These are phyloP conservation scores for Penicillium manginii DNA, from an alignment of 495 filamentous ascomycete species.

Conservation along the genomic window DNA sequence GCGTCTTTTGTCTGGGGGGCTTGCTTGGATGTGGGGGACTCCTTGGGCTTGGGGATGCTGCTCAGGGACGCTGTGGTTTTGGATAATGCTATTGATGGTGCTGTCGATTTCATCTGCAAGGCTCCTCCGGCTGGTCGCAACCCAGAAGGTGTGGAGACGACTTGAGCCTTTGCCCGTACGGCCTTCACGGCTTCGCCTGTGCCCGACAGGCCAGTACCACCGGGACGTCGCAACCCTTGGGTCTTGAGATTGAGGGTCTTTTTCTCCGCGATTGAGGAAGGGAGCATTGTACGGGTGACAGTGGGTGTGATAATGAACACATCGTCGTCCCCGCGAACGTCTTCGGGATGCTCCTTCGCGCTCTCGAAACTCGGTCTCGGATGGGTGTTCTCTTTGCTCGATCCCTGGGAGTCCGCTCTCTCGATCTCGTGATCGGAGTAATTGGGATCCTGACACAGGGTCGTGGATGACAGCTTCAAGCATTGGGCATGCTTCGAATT, in stretches of 20 bases:
- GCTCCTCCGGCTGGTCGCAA: conserved; percentile 32
- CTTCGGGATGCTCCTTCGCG: conserved; percentile 20
- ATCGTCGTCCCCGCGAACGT: conserved; percentile 38
- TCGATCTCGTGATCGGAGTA: conserved; percentile 27
- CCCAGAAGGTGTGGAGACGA: conserved; percentile 37
- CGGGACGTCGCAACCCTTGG: conserved; percentile 30
- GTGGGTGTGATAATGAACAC: conserved; percentile 56
- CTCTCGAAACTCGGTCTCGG: conserved; percentile 16
- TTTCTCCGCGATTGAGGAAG: conserved; percentile 17
- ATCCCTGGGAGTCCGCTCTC: conserved; percentile 20
- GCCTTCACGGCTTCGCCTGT: conserved; percentile 39
- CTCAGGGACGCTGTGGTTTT: conserved; percentile 15
- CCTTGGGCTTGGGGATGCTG: conserved; percentile 17
- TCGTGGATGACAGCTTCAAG: conserved; percentile 40
- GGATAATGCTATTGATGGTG: conserved; percentile 25
- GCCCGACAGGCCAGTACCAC: conserved; percentile 25
- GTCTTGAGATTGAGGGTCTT: conserved; percentile 20
- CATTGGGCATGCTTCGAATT: conserved; percentile 51
- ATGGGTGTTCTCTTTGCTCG: conserved; percentile 35
- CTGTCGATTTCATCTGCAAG: conserved; percentile 32
- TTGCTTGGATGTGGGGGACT: conserved; percentile 10
- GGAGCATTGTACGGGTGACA: conserved; percentile 47
- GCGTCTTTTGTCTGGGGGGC: conserved; percentile 1
- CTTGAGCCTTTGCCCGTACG: conserved; percentile 35
- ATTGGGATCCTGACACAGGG: conserved; percentile 34